phyloP scores from a whole-genome alignment of 2,329 filamentous ascomycete species.

The Bipolaris sorokiniana region DNA sequence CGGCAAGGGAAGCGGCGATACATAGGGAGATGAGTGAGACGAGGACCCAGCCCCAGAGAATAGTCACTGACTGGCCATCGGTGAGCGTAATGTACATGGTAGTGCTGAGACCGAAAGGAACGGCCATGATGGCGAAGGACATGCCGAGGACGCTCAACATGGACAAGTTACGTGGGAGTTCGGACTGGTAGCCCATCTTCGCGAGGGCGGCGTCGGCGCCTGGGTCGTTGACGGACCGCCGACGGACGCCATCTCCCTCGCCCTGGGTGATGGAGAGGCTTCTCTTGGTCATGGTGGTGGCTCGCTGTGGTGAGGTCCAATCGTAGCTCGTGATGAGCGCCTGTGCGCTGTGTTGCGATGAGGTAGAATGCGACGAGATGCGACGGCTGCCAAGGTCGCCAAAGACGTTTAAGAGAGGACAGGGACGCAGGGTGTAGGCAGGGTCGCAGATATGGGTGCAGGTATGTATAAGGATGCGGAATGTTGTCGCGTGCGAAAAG shows the following conservation, averaged over 20 bases:
- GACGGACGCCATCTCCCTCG: constrained; percentile 13
- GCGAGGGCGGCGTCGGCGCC: constrained; percentile 66
- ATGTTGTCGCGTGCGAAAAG: constrained; percentile 4
- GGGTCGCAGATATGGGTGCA: neutral
- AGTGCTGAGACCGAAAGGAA: constrained; percentile 70
- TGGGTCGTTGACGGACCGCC: constrained; percentile 42
- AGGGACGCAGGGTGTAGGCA: neutral
- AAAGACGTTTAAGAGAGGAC: neutral
- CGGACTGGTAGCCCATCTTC: constrained; percentile 71
- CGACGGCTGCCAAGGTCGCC: neutral
- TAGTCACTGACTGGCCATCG: constrained; percentile 71
- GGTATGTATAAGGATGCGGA: neutral
- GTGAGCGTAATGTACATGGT: constrained; percentile 72
- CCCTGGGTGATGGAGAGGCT: constrained; percentile 28
- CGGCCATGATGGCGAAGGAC: constrained; percentile 78
- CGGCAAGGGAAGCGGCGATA: constrained; percentile 73
- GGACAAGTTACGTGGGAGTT: constrained; percentile 69
- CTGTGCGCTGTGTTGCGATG: neutral
- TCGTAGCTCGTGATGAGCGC: constrained; percentile 4
- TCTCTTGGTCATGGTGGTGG: constrained; percentile 24
- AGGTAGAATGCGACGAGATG: neutral
- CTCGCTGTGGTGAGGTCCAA: neutral
- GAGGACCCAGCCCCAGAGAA: constrained; percentile 72
- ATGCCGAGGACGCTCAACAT: constrained; percentile 73
- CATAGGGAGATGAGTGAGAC: constrained; percentile 71